These are phyloP conservation scores for Rhamnella rubrinervis DNA, from an alignment of 331 rosid species.

Conservation along the genomic window DNA sequence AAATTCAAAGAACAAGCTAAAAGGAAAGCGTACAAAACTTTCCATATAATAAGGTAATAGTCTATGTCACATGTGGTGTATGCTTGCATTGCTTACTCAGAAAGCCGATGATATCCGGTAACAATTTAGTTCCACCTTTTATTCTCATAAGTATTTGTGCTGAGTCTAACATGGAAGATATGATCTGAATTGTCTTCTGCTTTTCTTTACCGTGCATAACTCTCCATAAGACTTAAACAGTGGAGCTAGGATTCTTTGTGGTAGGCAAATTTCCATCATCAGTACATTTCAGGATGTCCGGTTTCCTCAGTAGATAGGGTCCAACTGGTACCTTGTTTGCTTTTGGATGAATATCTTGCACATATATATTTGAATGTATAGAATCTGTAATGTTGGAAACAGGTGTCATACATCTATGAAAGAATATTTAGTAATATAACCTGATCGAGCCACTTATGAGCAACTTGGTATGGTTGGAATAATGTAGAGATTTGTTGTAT, in stretches of 20 bases:
- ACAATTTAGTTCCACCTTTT: not conserved
- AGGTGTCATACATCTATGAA: not conserved
- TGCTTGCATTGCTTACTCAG: not conserved
- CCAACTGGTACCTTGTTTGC: conserved; percentile 43
- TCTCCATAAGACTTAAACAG: conserved; percentile 15
- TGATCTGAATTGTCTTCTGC: not conserved
- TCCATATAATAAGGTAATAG: not conserved
- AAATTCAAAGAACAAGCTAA: not conserved
- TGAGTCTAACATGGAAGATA: not conserved
- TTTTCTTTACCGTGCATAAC: not conserved
- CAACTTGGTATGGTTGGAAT: not conserved
- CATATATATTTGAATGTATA: not conserved
- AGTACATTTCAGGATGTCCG: conserved; percentile 52
- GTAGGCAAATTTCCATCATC: conserved; percentile 53
- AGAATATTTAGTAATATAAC: not conserved
- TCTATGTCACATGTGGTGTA: not conserved
- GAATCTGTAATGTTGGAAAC: too few species aligned
- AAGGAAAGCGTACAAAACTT: not conserved
- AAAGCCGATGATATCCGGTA: not conserved
- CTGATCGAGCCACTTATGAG: too few species aligned
- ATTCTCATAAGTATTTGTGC: not conserved
- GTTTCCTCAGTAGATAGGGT: conserved; percentile 38
- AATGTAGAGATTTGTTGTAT: not conserved
- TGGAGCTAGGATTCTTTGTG: conserved; percentile 41
- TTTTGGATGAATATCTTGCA: conserved; percentile 57